Base-by-base conservation (phyloP, 2,329 filamentous ascomycete genomes). In the Incumbomyces lentus region DNA sequence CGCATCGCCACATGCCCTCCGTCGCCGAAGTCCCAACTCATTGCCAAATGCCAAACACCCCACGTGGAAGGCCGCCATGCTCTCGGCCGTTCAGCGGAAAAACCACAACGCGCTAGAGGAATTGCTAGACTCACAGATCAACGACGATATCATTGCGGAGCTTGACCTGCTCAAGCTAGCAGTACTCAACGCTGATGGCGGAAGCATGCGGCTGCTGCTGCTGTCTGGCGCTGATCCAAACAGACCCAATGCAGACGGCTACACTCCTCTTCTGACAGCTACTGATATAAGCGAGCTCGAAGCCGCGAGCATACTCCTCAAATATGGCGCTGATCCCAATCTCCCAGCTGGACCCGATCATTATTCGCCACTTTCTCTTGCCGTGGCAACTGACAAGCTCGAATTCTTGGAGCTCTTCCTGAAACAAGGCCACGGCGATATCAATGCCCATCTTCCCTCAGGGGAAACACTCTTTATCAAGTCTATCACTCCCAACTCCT, bases 281-380 rank as follows among this genome's bases (percentile, higher is more conserved):
- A 73, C 72, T 2, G 75, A 74, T 53, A 70, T 68, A 49, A 70
- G 68, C 0, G 78, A 76, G 57, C 58, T 76, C 33, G 74, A 76
- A 19, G 78, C 72, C 2, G 76, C 78, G 0, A 73, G 73, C 26
- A 64, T 75, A 41, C 69, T 84, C 3, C 68, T 81, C 53, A 80
- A 82, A 62, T 82, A 84, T 51, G 78, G 79, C 8, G 76, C 76
- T n/a, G 76, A 77, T 57, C 71, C 72, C 7, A 78, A 78, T 56
- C 65, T 75, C 38, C 61, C 66, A 1, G 65, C 69, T 1, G 72
- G 76, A 0, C 60, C 69, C 0, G 70, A 74, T 8, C 61, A 68
- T 2, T 77, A 81, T 50, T 73, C 75, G 1, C 73, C 81, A 0
- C 65, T 83, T 29, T 67, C 70, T 14, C 54, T 71, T 41, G 69